Percentiles rank a stretch among this genome's conserved stretches.
phyloP scores from a whole-genome alignment of 2,329 filamentous ascomycete species.

The Ceratocystis albifundus region DNA sequence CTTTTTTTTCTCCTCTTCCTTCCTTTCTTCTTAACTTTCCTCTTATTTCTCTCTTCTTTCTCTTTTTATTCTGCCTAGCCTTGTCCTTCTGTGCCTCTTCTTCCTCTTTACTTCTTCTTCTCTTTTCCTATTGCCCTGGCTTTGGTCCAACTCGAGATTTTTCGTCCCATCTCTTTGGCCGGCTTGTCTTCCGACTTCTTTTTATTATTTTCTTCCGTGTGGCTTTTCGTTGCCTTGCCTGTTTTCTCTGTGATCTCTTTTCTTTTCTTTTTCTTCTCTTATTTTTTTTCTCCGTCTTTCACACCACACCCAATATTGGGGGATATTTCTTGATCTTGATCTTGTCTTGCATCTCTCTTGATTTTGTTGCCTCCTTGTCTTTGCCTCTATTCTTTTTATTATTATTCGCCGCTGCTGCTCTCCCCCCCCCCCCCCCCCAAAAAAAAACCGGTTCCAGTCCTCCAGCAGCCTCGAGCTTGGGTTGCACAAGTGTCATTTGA shows the following conservation, averaged over 20 bases:
- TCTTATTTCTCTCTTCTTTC: neutral
- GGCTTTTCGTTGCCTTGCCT: conserved; percentile 5
- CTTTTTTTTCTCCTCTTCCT: neutral
- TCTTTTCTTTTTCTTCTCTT: neutral
- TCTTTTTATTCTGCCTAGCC: neutral
- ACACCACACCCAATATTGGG: neutral
- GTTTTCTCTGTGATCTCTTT: conserved; percentile 8
- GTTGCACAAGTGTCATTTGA: conserved; percentile 4
- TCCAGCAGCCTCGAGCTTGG: neutral
- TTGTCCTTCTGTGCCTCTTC: neutral
- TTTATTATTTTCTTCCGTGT: neutral
- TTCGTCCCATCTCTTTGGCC: conserved; percentile 10
- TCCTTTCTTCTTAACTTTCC: neutral
- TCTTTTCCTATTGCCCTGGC: neutral
- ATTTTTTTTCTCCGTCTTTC: conserved; percentile 1
- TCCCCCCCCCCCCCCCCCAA: too few species aligned
- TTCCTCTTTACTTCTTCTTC: neutral
- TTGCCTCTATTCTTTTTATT: neutral
- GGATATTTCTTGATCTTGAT: neutral
- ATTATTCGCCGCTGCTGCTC: neutral
- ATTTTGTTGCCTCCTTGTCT: neutral
- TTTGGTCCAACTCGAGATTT: conserved; percentile 1
- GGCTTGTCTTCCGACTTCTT: neutral
- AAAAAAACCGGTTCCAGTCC: neutral
- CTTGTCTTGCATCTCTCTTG: neutral